These are phyloP conservation scores for Trebouxia sp. DNA, from an alignment of 139 green algal genomes.

Conservation along the genomic window DNA sequence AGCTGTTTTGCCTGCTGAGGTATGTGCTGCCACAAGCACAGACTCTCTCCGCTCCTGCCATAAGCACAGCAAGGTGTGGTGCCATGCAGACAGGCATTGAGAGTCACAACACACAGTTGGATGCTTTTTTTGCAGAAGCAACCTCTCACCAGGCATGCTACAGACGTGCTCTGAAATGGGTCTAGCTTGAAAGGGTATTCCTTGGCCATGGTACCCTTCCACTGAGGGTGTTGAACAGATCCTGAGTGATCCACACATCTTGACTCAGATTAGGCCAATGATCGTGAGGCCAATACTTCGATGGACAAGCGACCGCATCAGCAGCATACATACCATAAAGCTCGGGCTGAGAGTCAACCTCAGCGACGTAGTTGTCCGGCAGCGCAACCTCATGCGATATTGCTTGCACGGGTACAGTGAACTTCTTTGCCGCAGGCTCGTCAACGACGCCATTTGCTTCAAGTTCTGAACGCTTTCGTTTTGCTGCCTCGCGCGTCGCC, in stretches of 20 bases:
- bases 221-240: slow-evolving; percentile 70
- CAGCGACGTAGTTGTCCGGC: slow-evolving; percentile 63
- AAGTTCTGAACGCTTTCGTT: slow-evolving; percentile 52
- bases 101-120: not conserved
- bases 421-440: slow-evolving; percentile 11
- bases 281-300: not conserved
- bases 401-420: slow-evolving; percentile 21
- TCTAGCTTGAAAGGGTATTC: slow-evolving; percentile 90
- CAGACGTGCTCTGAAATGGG: slow-evolving; percentile 80
- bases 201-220: slow-evolving; percentile 66
- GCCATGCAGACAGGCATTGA: too few relatives aligned
- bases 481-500: slow-evolving; percentile 60
- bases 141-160: slow-evolving; percentile 80
- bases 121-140: not conserved
- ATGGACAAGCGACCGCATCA: not conserved
- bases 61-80: not conserved
- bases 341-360: slow-evolving; percentile 44
- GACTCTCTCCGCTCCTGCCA: slow-evolving; percentile 82
- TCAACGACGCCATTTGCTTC: not conserved
- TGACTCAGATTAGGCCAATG: not conserved
- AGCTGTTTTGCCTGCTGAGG: slow-evolving; percentile 93
- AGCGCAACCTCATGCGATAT: slow-evolving; percentile 67
- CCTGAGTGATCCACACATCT: slow-evolving; percentile 48
- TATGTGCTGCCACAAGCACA: slow-evolving; percentile 93
- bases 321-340: slow-evolving; percentile 42